Evolutionary conservation across 495 filamentous ascomycete species (phyloP).

Genomic region (Aspergillus diversus): DNA sequence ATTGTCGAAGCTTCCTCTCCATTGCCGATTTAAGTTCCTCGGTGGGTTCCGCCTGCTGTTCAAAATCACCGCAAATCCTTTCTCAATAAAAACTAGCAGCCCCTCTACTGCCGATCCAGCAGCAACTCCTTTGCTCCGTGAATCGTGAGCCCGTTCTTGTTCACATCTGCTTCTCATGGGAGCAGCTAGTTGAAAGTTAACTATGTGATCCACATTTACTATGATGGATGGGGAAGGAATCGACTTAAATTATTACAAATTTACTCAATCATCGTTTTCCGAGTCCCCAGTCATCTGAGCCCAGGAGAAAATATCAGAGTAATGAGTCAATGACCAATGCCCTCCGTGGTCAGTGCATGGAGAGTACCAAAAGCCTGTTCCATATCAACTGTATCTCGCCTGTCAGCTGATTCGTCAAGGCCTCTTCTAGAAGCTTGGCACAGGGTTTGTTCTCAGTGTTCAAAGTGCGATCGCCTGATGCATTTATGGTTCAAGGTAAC

Average conservation of each 20-base stretch:
- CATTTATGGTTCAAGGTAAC: background rate
- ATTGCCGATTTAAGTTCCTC: background rate
- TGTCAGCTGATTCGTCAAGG: background rate
- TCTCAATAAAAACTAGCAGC: background rate
- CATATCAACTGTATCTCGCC: background rate
- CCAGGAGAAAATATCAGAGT: no score
- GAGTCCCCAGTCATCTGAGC: no score
- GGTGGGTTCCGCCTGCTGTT: background rate
- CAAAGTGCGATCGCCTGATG: slow-evolving; percentile 1
- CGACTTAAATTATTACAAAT: background rate
- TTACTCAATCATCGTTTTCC: background rate
- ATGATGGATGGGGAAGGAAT: background rate
- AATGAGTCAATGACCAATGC: no score
- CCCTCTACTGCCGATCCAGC: background rate
- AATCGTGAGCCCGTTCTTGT: background rate
- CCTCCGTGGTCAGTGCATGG: no score
- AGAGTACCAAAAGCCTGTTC: no score
- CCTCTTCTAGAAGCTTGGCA: background rate
- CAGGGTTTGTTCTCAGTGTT: background rate
- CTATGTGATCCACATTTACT: background rate
- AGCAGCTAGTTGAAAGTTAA: background rate
- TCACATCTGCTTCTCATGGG: background rate
- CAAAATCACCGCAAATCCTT: slow-evolving; percentile 2
- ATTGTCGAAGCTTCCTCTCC: background rate
- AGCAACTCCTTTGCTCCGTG: background rate